Conservation (phyloP, 352 stramenopile species). For the Globisporangium emineosum region DNA sequence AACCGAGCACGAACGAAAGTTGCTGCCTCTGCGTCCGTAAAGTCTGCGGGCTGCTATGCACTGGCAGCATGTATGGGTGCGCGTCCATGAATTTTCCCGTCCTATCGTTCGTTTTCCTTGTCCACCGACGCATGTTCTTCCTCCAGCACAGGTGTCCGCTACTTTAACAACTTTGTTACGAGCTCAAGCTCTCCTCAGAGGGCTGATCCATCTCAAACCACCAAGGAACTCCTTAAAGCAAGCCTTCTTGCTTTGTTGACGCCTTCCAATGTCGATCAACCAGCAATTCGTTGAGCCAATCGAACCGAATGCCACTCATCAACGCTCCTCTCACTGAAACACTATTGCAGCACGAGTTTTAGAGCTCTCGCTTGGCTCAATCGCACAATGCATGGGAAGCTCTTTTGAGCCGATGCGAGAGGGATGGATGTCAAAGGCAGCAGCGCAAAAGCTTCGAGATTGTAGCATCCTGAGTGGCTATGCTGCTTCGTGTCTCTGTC, state of each 20-base stretch:
- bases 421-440: no score
- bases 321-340: background rate
- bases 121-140: background rate
- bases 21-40: no score
- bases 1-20: no score
- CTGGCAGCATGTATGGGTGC: no score
- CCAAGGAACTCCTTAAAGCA: background rate
- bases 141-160: background rate
- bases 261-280: background rate
- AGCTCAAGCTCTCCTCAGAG: background rate
- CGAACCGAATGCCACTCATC: background rate
- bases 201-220: background rate
- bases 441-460: no score
- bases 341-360: constrained; percentile 1
- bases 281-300: background rate
- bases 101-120: background rate
- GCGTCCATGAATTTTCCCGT: background rate
- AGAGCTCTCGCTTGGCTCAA: background rate
- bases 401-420: no score
- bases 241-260: background rate
- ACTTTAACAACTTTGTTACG: background rate
- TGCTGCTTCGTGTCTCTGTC: background rate
- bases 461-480: no score
- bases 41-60: no score
- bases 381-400: background rate